Conservation (phyloP, 768 basidiomycete genomes). For the Leucogyrophana mollusca region DNA sequence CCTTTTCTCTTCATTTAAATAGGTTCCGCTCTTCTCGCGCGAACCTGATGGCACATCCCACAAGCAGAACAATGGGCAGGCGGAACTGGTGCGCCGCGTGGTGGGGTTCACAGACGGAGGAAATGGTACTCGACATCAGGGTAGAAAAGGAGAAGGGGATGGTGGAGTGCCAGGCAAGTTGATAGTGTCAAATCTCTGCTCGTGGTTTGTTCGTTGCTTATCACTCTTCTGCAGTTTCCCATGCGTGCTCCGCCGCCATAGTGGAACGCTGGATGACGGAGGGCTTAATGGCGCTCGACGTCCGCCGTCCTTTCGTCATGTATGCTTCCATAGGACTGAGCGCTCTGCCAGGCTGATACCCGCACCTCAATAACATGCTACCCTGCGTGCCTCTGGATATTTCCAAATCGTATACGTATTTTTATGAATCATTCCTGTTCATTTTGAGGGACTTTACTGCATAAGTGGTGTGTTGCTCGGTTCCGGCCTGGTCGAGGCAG, state of each 20-base stretch:
- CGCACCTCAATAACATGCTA: no score
- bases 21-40: constrained; percentile 74
- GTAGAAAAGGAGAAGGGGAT: constrained; percentile 83
- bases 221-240: constrained; percentile 31
- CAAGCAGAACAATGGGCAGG: constrained; percentile 75
- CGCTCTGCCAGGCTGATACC: no score
- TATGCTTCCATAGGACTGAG: no score
- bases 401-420: no score
- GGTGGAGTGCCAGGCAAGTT: constrained; percentile 75
- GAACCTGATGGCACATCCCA: constrained; percentile 78
- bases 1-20: background rate
- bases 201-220: constrained; percentile 1
- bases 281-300: no score
- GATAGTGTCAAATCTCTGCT: constrained; percentile 4
- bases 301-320: no score
- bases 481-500: no score
- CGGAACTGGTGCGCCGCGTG: constrained; percentile 84
- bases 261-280: constrained; percentile 30
- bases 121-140: constrained; percentile 78
- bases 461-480: no score
- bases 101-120: constrained; percentile 56
- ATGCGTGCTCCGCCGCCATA: constrained; percentile 43
- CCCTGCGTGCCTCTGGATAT: no score
- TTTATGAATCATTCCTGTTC: no score
- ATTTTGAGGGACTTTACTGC: no score